Evolutionary conservation across 1,284 basidiomycete species (phyloP).

Genomic region (Moesziomyces aphidis): DNA sequence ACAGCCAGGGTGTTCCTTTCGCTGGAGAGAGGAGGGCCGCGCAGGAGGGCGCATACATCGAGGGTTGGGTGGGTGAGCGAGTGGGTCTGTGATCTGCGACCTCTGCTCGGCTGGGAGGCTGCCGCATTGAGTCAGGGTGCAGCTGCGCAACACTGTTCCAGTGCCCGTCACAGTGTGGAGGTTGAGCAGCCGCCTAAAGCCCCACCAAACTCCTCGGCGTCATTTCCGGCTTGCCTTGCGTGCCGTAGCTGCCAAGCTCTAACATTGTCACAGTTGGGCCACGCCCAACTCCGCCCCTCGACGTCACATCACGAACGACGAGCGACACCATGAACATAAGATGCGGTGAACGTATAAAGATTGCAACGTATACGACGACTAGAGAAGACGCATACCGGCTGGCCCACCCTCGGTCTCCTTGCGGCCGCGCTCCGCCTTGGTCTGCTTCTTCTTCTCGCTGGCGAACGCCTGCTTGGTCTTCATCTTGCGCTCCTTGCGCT

Average conservation of each 20-base stretch:
- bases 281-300: too few species aligned
- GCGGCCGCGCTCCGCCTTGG: constrained; percentile 44
- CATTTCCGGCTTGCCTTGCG: constrained; percentile 8
- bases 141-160: background rate
- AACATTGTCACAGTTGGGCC: background rate
- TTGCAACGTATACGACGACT: background rate
- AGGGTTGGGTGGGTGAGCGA: background rate
- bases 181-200: constrained; percentile 16
- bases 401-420: constrained; percentile 50
- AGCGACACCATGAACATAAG: too few species aligned
- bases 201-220: background rate
- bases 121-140: constrained; percentile 21
- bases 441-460: constrained; percentile 57
- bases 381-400: constrained; percentile 45
- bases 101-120: constrained; percentile 2
- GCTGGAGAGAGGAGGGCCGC: constrained; percentile 1
- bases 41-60: background rate
- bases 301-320: background rate
- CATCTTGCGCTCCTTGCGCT: constrained; percentile 51
- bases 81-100: background rate
- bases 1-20: background rate
- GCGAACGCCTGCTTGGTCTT: constrained; percentile 56
- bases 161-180: constrained; percentile 13
- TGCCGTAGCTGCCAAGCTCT: constrained; percentile 1
- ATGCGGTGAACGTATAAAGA: background rate